Evolutionary conservation across 2,329 filamentous ascomycete genomes (phyloP).

Genomic region (Fusarium metavorans): DNA sequence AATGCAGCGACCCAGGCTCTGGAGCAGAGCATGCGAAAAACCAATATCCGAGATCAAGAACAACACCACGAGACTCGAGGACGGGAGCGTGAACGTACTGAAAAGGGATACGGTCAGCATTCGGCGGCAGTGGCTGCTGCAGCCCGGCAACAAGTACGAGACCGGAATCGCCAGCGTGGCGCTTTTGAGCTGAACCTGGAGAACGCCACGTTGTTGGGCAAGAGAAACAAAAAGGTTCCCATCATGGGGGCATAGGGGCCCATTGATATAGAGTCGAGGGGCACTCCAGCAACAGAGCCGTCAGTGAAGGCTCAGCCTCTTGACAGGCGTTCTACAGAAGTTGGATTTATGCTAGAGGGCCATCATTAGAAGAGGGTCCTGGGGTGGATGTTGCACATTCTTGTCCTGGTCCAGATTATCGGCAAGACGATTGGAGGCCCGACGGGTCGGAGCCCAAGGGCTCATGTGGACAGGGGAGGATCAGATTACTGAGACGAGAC

Average conservation of each 20-base stretch:
- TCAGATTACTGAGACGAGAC: constrained; percentile 21
- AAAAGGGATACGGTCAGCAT: constrained; percentile 88
- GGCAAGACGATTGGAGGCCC: constrained; percentile 14
- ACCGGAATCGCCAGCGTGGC: constrained; percentile 76
- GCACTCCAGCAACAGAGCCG: constrained; percentile 10
- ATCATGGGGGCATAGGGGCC: constrained; percentile 55
- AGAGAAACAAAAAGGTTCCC: constrained; percentile 68
- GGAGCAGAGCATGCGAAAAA: constrained; percentile 88
- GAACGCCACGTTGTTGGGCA: constrained; percentile 88
- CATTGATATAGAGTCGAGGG: constrained; percentile 14
- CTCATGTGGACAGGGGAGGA: constrained; percentile 8
- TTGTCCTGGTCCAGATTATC: constrained; percentile 27
- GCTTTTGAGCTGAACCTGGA: constrained; percentile 93
- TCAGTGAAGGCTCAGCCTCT: constrained; percentile 20
- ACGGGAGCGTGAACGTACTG: constrained; percentile 52
- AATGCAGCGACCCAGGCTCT: constrained; percentile 72
- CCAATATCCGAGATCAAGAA: constrained; percentile 73
- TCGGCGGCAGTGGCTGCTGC: constrained; percentile 86
- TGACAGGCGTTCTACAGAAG: constrained; percentile 28
- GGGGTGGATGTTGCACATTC: constrained; percentile 15
- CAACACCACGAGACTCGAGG: constrained; percentile 45
- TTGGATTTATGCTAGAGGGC: constrained; percentile 31
- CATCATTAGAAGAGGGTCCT: constrained; percentile 14
- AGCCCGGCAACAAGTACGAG: constrained; percentile 81
- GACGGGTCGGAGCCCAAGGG: neutral